Base-by-base conservation (phyloP, 805 yeast genomes). In the Starmera dryadoides region DNA sequence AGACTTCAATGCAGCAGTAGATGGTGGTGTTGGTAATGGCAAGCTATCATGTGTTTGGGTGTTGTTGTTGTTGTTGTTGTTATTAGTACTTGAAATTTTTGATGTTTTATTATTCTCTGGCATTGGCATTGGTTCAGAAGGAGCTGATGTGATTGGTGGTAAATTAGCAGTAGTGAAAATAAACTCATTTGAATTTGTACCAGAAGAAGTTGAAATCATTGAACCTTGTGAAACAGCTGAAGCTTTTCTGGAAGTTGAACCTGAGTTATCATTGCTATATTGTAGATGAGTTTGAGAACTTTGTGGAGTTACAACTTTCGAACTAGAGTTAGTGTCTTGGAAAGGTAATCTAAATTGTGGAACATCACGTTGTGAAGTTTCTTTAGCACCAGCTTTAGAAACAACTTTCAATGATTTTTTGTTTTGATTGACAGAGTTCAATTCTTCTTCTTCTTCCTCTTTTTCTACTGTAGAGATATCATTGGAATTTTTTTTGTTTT, bases 261-360 rank as follows among this genome's bases (percentile, higher is more conserved):
- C 43, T 7, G 34, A 36, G 11, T 18, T 30, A 20, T 35, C 20
- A 16, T 43, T 36, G 33, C 40, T 38, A 9, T 30, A 40, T 18
- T 47, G 26, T 9, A 47, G 36, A 21, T 21, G 23, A 6, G 9
- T 6, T 34, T 39, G 32, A n/a, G 43, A 28, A 3, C 49, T 40
- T 15, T 45, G 31, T 6, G 58, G 39, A 11, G 23, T 21, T 21
- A 9, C 8, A 9, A 21, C 8, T 21, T 21, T 21, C 6, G 23
- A 21, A 21, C 44, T 43, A 2, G 23, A 21, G 9, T 44, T 43
- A 2, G 45, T 48, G 1, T 80, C 85, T 52, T 80, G 86, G 53
- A 82, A 83, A 0, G 91, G 91, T 14, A 77, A 64, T 51, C 93
- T 68, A 54, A 83, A 83, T 35, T 63, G 71, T 2, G 83, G 84